phyloP scores from a whole-genome alignment of 768 basidiomycete species.

The Russula dissimulans region DNA sequence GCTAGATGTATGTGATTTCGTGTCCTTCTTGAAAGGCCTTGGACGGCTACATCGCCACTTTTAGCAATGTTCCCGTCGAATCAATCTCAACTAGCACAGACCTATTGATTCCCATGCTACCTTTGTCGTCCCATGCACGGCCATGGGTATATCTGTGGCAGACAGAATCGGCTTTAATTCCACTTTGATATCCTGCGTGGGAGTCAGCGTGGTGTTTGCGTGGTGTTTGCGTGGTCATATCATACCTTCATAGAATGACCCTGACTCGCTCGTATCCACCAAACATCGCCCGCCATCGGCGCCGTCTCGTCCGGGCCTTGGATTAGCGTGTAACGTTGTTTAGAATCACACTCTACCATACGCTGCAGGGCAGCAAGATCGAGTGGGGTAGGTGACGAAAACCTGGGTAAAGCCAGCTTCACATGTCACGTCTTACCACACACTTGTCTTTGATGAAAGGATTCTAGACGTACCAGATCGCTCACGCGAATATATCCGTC shows the following conservation, averaged over 20 bases:
- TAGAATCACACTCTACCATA: constrained; percentile 60
- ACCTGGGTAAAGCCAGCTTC: constrained; percentile 62
- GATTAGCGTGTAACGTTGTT: constrained; percentile 53
- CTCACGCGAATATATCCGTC: constrained; percentile 82
- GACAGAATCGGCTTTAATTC: constrained; percentile 52
- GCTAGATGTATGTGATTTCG: constrained; percentile 93
- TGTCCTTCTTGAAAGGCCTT: constrained; percentile 76
- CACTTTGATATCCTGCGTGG: constrained; percentile 53
- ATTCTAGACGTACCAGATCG: constrained; percentile 63
- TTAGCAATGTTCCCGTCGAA: background rate
- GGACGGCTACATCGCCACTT: constrained; percentile 35
- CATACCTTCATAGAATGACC: constrained; percentile 75
- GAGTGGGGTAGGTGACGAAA: constrained; percentile 38
- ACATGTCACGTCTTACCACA: constrained; percentile 9
- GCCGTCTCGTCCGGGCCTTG: constrained; percentile 33
- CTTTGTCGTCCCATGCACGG: constrained; percentile 73
- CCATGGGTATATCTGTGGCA: constrained; percentile 59
- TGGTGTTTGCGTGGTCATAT: background rate
- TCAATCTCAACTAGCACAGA: constrained; percentile 25
- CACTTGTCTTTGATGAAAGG: background rate
- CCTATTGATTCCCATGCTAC: constrained; percentile 66
- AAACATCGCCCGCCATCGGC: constrained; percentile 33
- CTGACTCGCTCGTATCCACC: constrained; percentile 89
- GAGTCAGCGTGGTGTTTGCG: background rate
- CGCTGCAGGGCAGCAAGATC: constrained; percentile 45